Evolutionary conservation across 345 rosid genomes (phyloP), one percentile per base, ranked within the genome.

Genomic region (Capsella bursapastoris): DNA sequence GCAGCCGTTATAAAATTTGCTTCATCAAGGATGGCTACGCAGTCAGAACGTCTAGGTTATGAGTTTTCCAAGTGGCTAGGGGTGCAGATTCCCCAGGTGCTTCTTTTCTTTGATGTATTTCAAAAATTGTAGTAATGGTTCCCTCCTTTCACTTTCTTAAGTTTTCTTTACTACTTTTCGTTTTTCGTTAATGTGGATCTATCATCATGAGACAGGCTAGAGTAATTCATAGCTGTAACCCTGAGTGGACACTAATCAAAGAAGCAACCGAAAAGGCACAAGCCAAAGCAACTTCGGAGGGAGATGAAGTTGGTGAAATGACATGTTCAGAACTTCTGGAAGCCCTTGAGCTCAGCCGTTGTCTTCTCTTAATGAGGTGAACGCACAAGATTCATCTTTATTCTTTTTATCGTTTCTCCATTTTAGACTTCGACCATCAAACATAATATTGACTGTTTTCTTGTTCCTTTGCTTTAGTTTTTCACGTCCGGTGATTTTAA

Each of bases 11-110:
- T 95, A 70, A 95, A 95, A 86, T 92, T 95, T 80, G 83, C 99
- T 14, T 95, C 99, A 4, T 95, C 99, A 37, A 89, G 99, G 89
- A 95, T 92, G 98, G 96, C 99, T 76, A 92, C 97, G 2, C 98
- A 92, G 77, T 95, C 99, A 40, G 99, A 95, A 86, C 97, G 99
- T 62, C 90, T 95, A 63, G 99, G 99, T 65, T 95, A 92, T 77
- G 99, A 95, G 83, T 89, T 92, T 87, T 97, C 98, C 15, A 90
- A 82, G 88, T 92, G 94, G 92, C 83, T 95, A 37, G 98, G 98
- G 8, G 87, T 95, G 62, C 92, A 41, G 70, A 95, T 89, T 78
- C 99, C 99, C 27, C 99, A 95, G 99, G 98, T 91, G 59, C 64
- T 52, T 64, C 66, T 73, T 74, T 52, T 49, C 50, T 41, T 45